Percentiles rank a stretch among this genome's conserved stretches.
phyloP scores from a whole-genome alignment of 192 early-diverging fungal species.

The Bifiguratus adelaidae region DNA sequence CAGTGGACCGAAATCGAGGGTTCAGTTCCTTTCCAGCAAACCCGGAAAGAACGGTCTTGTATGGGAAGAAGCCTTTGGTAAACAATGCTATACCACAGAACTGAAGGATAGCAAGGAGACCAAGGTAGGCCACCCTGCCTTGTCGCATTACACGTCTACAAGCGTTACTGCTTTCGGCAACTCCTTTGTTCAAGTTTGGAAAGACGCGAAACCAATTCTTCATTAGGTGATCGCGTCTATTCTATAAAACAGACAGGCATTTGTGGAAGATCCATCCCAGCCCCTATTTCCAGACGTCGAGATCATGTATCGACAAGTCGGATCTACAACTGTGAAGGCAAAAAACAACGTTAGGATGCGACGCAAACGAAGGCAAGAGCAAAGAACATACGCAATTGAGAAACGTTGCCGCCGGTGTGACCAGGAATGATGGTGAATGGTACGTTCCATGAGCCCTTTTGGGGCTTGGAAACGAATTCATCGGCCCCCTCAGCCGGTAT shows the following conservation, averaged over 20 bases:
- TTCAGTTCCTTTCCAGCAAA: constrained; percentile 25
- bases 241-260: constrained; percentile 78
- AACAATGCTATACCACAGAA: constrained; percentile 52
- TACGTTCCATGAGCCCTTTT: constrained; percentile 20
- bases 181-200: too few relatives aligned
- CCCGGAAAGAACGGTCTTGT: constrained; percentile 55
- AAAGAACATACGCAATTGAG: constrained; percentile 44
- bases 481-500: constrained; percentile 19
- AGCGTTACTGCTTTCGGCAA: too few relatives aligned
- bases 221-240: too few relatives aligned
- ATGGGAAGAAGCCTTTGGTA: constrained; percentile 68
- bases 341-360: not conserved
- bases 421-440: constrained; percentile 93
- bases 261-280: constrained; percentile 88
- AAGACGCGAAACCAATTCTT: too few relatives aligned
- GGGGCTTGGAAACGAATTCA: constrained; percentile 6
- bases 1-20: not conserved
- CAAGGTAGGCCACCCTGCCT: too few relatives aligned
- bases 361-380: not conserved
- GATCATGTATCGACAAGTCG: constrained; percentile 69
- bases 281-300: constrained; percentile 88
- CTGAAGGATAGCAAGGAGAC: constrained; percentile 29
- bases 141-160: too few relatives aligned
- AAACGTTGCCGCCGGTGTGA: constrained; percentile 82
- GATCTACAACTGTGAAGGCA: constrained; percentile 51